Evolutionary conservation across 1,139 yeast species (phyloP).

Genomic region (Scheffersomyces lignicola): DNA sequence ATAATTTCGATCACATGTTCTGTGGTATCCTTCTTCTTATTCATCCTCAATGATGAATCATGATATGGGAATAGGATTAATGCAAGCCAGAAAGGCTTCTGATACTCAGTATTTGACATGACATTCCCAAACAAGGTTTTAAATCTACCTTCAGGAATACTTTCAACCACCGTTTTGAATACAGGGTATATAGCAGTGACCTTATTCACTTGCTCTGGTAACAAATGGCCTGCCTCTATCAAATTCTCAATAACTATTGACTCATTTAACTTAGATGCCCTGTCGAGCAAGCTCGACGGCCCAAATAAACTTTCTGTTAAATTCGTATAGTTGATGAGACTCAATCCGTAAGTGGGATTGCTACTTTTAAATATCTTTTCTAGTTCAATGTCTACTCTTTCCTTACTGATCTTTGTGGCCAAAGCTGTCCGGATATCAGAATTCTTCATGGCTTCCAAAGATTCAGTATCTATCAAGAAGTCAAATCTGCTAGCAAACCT

Average conservation of each 20-base stretch:
- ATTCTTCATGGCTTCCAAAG: slow-evolving; percentile 66
- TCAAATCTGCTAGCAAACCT: slow-evolving; percentile 82
- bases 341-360: slow-evolving; percentile 65
- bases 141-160: slow-evolving; percentile 6
- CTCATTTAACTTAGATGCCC: slow-evolving; percentile 21
- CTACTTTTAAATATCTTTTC: slow-evolving; percentile 68
- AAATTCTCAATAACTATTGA: slow-evolving; percentile 5
- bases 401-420: slow-evolving; percentile 76
- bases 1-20: slow-evolving; percentile 37
- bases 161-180: slow-evolving; percentile 15
- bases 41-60: slow-evolving; percentile 33
- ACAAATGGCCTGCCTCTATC: slow-evolving; percentile 8
- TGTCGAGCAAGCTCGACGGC: slow-evolving; percentile 24
- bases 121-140: slow-evolving; percentile 11
- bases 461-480: slow-evolving; percentile 60
- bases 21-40: slow-evolving; percentile 37
- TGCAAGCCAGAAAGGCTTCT: slow-evolving; percentile 48
- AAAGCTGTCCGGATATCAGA: slow-evolving; percentile 59
- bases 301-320: slow-evolving; percentile 44
- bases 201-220: slow-evolving; percentile 19
- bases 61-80: slow-evolving; percentile 52
- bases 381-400: slow-evolving; percentile 85
- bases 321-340: slow-evolving; percentile 53
- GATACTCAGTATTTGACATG: slow-evolving; percentile 19
- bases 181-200: slow-evolving; percentile 22